phyloP scores from a whole-genome alignment of 257 asterid species.

The Osmanthus fragrans region DNA sequence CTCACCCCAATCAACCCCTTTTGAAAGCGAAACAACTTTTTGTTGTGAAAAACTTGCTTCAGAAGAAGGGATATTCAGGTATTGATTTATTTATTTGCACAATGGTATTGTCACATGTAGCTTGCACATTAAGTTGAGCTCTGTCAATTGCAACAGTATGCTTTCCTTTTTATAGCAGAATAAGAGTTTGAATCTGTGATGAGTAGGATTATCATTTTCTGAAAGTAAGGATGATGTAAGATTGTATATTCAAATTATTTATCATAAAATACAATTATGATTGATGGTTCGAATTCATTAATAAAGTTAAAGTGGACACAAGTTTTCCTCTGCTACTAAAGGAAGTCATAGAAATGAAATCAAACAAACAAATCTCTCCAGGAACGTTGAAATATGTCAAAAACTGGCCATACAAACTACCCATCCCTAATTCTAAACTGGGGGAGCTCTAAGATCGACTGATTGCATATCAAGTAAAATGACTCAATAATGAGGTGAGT shows the following conservation, averaged over 20 bases:
- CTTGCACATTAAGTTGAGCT: background rate
- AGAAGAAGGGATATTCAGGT: constrained; percentile 84
- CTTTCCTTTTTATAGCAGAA: background rate
- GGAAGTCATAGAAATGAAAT: background rate
- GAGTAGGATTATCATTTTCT: background rate
- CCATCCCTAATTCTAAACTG: background rate
- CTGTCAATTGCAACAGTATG: background rate
- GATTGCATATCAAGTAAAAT: background rate
- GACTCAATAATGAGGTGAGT: background rate
- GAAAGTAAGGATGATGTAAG: background rate
- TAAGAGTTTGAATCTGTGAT: background rate
- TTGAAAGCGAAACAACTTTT: constrained; percentile 87
- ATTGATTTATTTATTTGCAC: background rate
- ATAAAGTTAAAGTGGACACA: background rate
- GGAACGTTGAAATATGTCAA: background rate
- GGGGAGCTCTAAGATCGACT: background rate
- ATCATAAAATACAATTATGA: background rate
- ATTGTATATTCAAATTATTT: background rate
- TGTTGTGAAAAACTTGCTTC: constrained; percentile 77
- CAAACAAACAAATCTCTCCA: background rate
- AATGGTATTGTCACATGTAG: background rate
- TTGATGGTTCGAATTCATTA: background rate
- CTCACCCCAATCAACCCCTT: constrained; percentile 83
- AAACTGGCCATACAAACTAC: background rate
- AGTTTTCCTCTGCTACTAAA: background rate